These are phyloP conservation scores for Annona squamosa DNA, from an alignment of 164 flowering plant genomes.

Conservation along the genomic window DNA sequence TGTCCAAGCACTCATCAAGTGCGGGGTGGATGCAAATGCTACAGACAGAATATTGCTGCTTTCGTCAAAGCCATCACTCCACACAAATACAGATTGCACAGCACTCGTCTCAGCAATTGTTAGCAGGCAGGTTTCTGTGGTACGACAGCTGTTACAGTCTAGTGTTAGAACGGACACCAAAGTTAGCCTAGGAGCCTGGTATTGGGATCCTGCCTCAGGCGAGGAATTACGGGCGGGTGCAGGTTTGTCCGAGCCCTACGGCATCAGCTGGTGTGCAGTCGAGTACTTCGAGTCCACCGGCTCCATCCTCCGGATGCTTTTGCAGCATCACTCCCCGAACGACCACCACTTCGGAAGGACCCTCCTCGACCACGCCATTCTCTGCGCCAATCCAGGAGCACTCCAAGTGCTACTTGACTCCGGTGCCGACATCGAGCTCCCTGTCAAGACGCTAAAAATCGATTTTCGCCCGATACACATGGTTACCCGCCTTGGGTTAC, in stretches of 20 bases:
- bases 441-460: constrained; percentile 34
- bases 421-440: constrained; percentile 45
- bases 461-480: constrained; percentile 50
- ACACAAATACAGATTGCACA: constrained; percentile 66
- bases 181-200: constrained; percentile 70
- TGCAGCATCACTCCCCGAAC: constrained; percentile 38
- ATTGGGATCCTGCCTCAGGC: constrained; percentile 56
- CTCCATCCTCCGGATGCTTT: constrained; percentile 53
- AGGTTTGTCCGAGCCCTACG: constrained; percentile 62
- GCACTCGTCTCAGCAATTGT: constrained; percentile 49
- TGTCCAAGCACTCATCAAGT: constrained; percentile 68
- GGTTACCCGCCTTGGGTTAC: constrained; percentile 52
- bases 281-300: constrained; percentile 67
- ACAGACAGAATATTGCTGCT: constrained; percentile 57
- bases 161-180: constrained; percentile 45
- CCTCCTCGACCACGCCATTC: constrained; percentile 63
- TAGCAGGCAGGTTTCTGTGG: constrained; percentile 40
- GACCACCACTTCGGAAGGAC: constrained; percentile 49
- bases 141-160: constrained; percentile 37
- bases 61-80: constrained; percentile 74
- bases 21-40: constrained; percentile 72
- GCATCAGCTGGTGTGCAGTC: constrained; percentile 65
- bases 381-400: constrained; percentile 52
- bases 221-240: constrained; percentile 75
- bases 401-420: constrained; percentile 37